Conservation (phyloP, 495 filamentous ascomycete genomes). For the Penicillium ochrochloron region DNA sequence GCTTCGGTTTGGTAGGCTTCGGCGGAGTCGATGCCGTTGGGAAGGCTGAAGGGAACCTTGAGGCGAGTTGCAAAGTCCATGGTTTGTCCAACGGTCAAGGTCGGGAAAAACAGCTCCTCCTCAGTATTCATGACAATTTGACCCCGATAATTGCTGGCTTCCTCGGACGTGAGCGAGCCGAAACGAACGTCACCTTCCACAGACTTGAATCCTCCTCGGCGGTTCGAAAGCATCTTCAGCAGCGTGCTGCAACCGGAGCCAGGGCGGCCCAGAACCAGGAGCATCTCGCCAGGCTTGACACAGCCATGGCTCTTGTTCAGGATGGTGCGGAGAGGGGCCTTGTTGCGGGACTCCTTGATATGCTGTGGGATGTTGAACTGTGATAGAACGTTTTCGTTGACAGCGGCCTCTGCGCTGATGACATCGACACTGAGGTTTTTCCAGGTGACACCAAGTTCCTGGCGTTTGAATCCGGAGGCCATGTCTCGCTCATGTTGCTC, state of each 20-base stretch:
- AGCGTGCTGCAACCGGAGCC: slow-evolving; percentile 53
- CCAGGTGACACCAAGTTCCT: slow-evolving; percentile 62
- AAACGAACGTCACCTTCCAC: slow-evolving; percentile 62
- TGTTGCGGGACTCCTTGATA: slow-evolving; percentile 44
- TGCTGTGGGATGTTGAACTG: slow-evolving; percentile 60
- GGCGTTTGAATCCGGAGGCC: slow-evolving; percentile 48
- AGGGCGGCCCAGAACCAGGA: slow-evolving; percentile 51
- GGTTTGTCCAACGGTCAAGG: slow-evolving; percentile 71
- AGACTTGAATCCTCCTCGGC: slow-evolving; percentile 59
- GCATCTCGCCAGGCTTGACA: slow-evolving; percentile 60
- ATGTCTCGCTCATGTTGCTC: slow-evolving; percentile 49
- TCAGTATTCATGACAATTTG: slow-evolving; percentile 75
- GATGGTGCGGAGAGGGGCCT: slow-evolving; percentile 42
- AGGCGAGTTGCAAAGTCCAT: slow-evolving; percentile 65
- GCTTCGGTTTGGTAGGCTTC: slow-evolving; percentile 52
- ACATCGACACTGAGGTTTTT: slow-evolving; percentile 51
- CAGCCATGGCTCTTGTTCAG: slow-evolving; percentile 49
- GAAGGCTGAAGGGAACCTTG: slow-evolving; percentile 42
- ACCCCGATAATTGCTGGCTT: slow-evolving; percentile 64
- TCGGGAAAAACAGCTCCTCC: slow-evolving; percentile 74
- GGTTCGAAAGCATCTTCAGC: slow-evolving; percentile 69
- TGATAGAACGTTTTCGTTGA: slow-evolving; percentile 55
- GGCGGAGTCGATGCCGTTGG: slow-evolving; percentile 43
- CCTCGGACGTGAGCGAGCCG: slow-evolving; percentile 58
- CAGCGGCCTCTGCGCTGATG: slow-evolving; percentile 47